Conservation (phyloP, 129 eudicot species). For the Saussurea involucrata region DNA sequence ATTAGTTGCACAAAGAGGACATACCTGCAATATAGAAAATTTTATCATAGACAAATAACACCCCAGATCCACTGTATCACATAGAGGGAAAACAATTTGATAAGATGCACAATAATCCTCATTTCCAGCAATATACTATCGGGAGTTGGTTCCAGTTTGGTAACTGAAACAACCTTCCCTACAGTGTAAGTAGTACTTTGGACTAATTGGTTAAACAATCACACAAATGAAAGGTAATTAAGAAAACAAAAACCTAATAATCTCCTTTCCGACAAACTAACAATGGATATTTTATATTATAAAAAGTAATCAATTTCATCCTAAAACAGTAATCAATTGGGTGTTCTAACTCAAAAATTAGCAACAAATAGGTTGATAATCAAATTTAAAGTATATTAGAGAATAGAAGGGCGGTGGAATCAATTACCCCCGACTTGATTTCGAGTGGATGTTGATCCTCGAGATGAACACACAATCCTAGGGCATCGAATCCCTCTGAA, state of each 20-base stretch:
- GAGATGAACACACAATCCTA: conserved; percentile 64
- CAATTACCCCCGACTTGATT: conserved; percentile 51
- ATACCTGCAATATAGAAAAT: conserved; percentile 44
- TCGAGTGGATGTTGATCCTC: conserved; percentile 58
- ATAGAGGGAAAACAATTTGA: neutral
- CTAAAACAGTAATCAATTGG: neutral
- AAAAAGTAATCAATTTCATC: neutral
- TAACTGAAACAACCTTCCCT: neutral
- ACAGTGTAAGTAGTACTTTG: neutral
- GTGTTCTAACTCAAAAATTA: neutral
- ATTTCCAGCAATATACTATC: neutral
- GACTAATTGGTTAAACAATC: neutral
- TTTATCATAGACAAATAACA: neutral
- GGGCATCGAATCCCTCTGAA: conserved; percentile 46
- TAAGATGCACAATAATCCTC: neutral
- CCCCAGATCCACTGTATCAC: neutral
- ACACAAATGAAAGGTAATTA: neutral
- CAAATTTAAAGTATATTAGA: neutral
- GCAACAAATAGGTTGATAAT: neutral
- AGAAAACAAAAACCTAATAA: conserved; percentile 1
- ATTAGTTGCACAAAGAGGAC: conserved; percentile 55
- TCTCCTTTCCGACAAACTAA: neutral
- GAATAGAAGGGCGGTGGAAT: neutral
- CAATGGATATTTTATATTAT: neutral
- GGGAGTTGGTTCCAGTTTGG: neutral